These are phyloP conservation scores for Venturia nashicola DNA, from an alignment of 2,329 filamentous ascomycete species.

Conservation along the genomic window DNA sequence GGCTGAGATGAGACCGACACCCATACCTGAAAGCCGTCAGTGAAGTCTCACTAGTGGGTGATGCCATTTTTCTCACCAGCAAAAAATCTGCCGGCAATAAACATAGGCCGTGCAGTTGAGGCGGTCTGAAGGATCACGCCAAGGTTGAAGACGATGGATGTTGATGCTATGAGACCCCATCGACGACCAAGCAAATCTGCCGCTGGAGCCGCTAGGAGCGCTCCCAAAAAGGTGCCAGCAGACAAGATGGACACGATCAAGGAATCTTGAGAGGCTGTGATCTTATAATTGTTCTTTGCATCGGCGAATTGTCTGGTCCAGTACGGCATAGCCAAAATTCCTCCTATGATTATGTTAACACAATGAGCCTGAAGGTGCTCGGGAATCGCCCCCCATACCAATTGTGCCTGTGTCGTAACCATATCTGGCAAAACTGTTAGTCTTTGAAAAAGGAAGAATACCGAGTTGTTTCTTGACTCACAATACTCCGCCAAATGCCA, in stretches of 20 bases:
- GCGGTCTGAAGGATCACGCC: conserved; percentile 28
- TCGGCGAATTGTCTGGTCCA: conserved; percentile 41
- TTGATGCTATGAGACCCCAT: conserved; percentile 36
- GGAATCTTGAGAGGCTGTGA: conserved; percentile 49
- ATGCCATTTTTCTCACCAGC: neutral
- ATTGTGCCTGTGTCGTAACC: neutral
- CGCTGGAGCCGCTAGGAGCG: conserved; percentile 48
- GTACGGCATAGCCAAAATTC: conserved; percentile 58
- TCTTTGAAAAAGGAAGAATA: neutral
- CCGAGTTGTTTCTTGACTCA: neutral
- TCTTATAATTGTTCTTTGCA: conserved; percentile 15
- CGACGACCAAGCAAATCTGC: conserved; percentile 62
- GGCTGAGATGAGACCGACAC: conserved; percentile 27
- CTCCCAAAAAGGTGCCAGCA: conserved; percentile 64
- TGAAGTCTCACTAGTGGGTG: neutral
- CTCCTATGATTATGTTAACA: conserved; percentile 18
- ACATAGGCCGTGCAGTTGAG: conserved; percentile 22
- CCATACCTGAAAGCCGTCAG: conserved; percentile 27
- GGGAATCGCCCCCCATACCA: neutral
- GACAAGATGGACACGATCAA: conserved; percentile 73
- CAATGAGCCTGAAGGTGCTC: neutral
- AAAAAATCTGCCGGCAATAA: conserved; percentile 21
- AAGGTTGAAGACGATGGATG: conserved; percentile 25
- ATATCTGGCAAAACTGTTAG: neutral
- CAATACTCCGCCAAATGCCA: conserved; percentile 24